A percentile compares a stretch with the other conserved stretches of the same genome.
Evolutionary conservation across 331 rosid genomes (phyloP).

Genomic region (Malus hybrid): DNA sequence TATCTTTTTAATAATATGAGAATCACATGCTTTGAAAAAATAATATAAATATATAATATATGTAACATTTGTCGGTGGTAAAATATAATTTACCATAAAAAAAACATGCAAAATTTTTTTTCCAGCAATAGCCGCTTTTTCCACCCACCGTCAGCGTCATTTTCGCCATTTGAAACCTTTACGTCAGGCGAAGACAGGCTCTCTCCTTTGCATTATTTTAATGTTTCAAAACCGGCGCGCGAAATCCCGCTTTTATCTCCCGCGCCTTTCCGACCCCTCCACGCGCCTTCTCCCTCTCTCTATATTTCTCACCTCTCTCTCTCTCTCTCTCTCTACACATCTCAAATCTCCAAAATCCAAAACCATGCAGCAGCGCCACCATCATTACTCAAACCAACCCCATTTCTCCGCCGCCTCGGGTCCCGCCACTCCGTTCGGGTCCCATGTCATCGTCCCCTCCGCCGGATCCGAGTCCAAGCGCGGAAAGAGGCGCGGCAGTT

Average conservation of each 20-base stretch:
- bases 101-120: not conserved
- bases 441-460: not conserved
- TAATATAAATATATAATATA: too few relatives aligned
- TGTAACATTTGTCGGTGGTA: too few relatives aligned
- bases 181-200: not conserved
- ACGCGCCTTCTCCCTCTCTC: not conserved
- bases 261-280: slow-evolving; percentile 20
- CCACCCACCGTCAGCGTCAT: not conserved
- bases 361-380: slow-evolving; percentile 39
- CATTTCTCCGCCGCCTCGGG: slow-evolving; percentile 15
- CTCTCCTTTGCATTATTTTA: slow-evolving; percentile 4
- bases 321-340: slow-evolving; percentile 9
- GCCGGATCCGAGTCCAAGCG: slow-evolving; percentile 32
- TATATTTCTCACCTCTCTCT: not conserved
- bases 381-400: slow-evolving; percentile 21
- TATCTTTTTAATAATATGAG: too few relatives aligned
- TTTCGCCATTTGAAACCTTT: not conserved
- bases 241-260: slow-evolving; percentile 24
- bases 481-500: slow-evolving; percentile 69
- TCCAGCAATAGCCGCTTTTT: not conserved
- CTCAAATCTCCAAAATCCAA: not conserved
- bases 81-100: too few relatives aligned
- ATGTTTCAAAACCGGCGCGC: slow-evolving; percentile 31
- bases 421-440: slow-evolving; percentile 16
- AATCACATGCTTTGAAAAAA: rapidly evolving